Evolutionary conservation across 176 grass and related monocot genomes (phyloP).

Genomic region (Pontederia crassipes): DNA sequence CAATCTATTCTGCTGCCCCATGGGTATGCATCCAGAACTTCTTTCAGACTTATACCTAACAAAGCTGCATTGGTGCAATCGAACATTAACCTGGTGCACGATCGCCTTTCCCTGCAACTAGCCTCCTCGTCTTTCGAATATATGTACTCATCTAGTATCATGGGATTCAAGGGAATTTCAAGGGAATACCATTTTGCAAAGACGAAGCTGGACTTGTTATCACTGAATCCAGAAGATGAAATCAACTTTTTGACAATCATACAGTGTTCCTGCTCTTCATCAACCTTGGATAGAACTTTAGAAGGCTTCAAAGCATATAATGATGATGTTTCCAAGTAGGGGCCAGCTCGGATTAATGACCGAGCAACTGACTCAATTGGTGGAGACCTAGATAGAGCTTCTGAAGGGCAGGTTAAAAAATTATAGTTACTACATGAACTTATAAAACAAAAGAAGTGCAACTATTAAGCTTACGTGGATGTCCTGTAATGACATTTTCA

Average conservation of each 20-base stretch:
- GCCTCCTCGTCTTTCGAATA: slow-evolving; percentile 21
- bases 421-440: not conserved
- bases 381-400: slow-evolving; percentile 61
- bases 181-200: slow-evolving; percentile 26
- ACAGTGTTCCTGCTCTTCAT: slow-evolving; percentile 71
- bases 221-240: slow-evolving; percentile 33
- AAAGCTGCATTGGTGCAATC: slow-evolving; percentile 71
- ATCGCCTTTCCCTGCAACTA: slow-evolving; percentile 19
- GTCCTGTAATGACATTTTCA: slow-evolving; percentile 35
- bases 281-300: slow-evolving; percentile 67
- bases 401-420: slow-evolving; percentile 22
- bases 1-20: slow-evolving; percentile 20
- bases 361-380: slow-evolving; percentile 72
- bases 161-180: slow-evolving; percentile 42
- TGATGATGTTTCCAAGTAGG: slow-evolving; percentile 41
- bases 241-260: slow-evolving; percentile 62
- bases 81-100: slow-evolving; percentile 58
- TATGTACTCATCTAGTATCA: slow-evolving; percentile 36
- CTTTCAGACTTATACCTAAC: slow-evolving; percentile 27
- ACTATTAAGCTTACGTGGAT: slow-evolving; percentile 53
- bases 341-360: slow-evolving; percentile 44
- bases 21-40: slow-evolving; percentile 37
- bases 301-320: slow-evolving; percentile 66
- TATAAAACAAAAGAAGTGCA: slow-evolving; percentile 10
- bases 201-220: slow-evolving; percentile 10